Evolutionary conservation across 352 stramenopile species (phyloP).

Genomic region (Globisporangium viniferum): DNA sequence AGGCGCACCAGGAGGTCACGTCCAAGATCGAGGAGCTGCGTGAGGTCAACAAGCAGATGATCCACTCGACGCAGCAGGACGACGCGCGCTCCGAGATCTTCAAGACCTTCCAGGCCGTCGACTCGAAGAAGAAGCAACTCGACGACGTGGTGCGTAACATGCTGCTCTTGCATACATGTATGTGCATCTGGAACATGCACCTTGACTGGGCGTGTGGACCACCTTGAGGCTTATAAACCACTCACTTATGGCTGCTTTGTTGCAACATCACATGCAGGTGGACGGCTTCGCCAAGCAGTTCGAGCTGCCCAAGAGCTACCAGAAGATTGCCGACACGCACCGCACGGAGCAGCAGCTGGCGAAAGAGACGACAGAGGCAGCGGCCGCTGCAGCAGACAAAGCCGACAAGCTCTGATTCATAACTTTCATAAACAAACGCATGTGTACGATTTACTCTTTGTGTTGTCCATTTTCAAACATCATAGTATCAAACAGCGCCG

Average conservation of each 20-base stretch:
- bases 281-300: constrained; percentile 77
- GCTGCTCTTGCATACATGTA: background rate
- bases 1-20: constrained; percentile 51
- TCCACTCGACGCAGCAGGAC: constrained; percentile 55
- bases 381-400: constrained; percentile 18
- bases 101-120: constrained; percentile 48
- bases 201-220: background rate
- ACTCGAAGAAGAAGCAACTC: constrained; percentile 60
- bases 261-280: constrained; percentile 21
- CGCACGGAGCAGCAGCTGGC: constrained; percentile 30
- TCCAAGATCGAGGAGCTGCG: constrained; percentile 60
- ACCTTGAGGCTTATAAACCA: background rate
- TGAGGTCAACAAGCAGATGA: constrained; percentile 51
- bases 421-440: constrained; percentile 1
- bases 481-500: constrained; percentile 5
- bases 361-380: constrained; percentile 23
- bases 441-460: background rate
- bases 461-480: background rate
- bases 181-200: background rate
- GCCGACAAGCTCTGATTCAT: constrained; percentile 3
- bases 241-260: background rate
- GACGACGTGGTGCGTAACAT: constrained; percentile 42
- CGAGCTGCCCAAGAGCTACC: constrained; percentile 60
- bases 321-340: constrained; percentile 63
- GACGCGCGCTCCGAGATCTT: constrained; percentile 53